Base-by-base conservation (phyloP, 495 filamentous ascomycete species). In the Friedmanniomyces endolithicus region DNA sequence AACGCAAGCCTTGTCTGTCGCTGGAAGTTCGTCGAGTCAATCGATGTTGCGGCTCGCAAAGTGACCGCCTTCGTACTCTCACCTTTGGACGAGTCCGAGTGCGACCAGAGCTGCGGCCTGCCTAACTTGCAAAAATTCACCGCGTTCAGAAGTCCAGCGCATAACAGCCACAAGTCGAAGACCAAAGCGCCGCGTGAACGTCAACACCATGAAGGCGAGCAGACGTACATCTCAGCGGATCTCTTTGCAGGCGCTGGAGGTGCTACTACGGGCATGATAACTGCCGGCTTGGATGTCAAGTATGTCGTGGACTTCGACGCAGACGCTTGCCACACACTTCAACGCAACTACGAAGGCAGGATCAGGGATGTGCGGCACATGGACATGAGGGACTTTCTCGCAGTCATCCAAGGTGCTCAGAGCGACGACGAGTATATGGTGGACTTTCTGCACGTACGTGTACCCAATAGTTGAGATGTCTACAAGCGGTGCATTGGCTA, bases 181-280 rank as follows among this genome's bases (percentile, higher is more conserved):
- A n/a, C n/a, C n/a, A n/a, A n/a, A n/a, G n/a, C n/a, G n/a, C n/a
- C n/a, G n/a, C n/a, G n/a, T n/a, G n/a, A n/a, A n/a, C n/a, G n/a
- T n/a, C n/a, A n/a, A n/a, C n/a, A n/a, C n/a, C n/a, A 25, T 45
- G 17, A 11, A 14, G 40, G 19, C 11, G 23, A 17, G 17, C 1
- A 17, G 23, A 19, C 17, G 14, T 41, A 48, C 49, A 57, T 49
- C 31, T 48, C 29, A 22, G 56, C 77, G 0, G 87, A 92, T 62
- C 74, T 72, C 1, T 90, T 89, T 59, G 86, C 83, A 51, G 88
- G 88, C 3, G 85, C 77, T 31, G 88, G 88, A 1, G 88, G 88
- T 2, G 75, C 82, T 1, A 87, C 86, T 0, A 73, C 78, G 29
- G 88, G 86, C 1, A 87, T 87, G 0, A 52, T 66, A 17, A 65